Conservation (phyloP, 2,329 filamentous ascomycete species). For the Aspergillus pseudonomiae region DNA sequence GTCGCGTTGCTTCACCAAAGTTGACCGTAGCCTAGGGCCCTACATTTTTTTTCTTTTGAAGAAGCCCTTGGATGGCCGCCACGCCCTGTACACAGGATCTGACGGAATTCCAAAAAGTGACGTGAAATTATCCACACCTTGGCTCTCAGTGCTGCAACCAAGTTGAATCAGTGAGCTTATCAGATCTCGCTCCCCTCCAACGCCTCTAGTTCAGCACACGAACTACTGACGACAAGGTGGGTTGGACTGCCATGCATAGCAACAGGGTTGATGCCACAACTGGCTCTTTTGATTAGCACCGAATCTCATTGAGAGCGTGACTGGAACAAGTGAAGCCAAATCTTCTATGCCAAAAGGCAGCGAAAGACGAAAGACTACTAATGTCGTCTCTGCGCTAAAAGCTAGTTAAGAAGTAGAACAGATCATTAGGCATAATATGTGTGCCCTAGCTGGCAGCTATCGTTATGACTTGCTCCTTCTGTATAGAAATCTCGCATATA, state of each 20-base stretch:
- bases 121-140: not conserved
- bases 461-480: not conserved
- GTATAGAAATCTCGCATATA: too few species aligned
- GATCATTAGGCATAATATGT: not conserved
- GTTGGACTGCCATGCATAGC: not conserved
- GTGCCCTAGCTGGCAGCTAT: not conserved
- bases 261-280: not conserved
- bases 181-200: not conserved
- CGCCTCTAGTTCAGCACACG: not conserved
- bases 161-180: not conserved
- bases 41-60: not conserved
- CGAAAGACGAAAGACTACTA: not conserved
- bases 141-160: not conserved
- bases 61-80: not conserved
- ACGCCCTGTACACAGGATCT: not conserved
- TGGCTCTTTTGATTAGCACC: not conserved
- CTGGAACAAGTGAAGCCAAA: not conserved
- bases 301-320: not conserved
- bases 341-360: not conserved
- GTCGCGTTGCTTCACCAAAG: not conserved
- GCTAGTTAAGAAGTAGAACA: not conserved
- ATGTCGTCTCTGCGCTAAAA: not conserved
- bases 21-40: not conserved
- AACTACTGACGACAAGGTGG: not conserved
- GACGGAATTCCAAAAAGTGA: not conserved